Evolutionary conservation across 768 basidiomycete species (phyloP), one percentile per base, ranked within the genome.

Genomic region (Russula griseocarnosa): DNA sequence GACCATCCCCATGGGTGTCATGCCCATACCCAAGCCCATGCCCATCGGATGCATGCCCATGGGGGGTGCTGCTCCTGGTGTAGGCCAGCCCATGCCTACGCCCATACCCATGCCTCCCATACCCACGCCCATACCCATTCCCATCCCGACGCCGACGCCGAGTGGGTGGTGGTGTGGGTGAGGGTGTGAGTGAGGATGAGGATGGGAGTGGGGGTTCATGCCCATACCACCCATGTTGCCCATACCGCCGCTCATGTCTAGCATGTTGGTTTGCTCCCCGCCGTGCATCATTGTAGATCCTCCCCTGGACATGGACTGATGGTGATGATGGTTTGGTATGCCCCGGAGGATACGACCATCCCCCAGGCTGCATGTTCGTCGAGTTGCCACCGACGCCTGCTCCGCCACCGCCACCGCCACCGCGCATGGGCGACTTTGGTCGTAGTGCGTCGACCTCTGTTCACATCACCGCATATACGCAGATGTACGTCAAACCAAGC

Each of bases 401-500:
- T 65, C 67, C n/a, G 10, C 77, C 74, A 9, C 73, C 71, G 22
- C 44, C n/a, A n/a, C 28, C 28, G 24, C 78, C 75, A 13, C 73
- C 71, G 52, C 85, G 78, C 26, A 86, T 78, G 10, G 94, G 93
- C 1, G 92, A 94, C 73, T 95, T 94, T 0, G 92, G 93, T 20
- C 93, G 80, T 20, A 96, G 79, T 0, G 82, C 80, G 60, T 96
- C 92, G 69, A 96, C 92, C 68, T 95, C 93, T 73, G 69, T 47
- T 26, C 3, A 4, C 28, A 30, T n/a, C 30, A 16, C 14, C 51
- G 46, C 13, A 14, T 24, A n/a, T 11, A 7, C 18, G 38, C 11
- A 16, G 13, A 26, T 13, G 26, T 50, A 14, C 9, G 28, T 36
- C 26, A 34, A 32, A 14, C 3, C 26, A 30, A 30, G 24, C 16